Evolutionary conservation across 148 eudicot genomes (phyloP).

Genomic region (Fallopia convolvulus): DNA sequence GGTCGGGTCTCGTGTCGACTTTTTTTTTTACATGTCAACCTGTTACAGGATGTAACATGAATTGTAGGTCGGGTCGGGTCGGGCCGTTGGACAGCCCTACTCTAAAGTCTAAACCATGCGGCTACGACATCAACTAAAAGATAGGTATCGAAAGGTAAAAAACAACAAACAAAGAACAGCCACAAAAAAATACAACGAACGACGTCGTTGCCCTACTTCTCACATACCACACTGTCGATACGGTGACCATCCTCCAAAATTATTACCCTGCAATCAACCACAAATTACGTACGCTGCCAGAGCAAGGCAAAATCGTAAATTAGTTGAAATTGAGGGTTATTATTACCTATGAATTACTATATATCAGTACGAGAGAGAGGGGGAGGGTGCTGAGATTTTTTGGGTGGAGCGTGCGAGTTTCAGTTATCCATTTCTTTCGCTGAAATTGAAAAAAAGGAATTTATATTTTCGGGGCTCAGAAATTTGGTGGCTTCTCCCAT

Average conservation of each 20-base stretch:
- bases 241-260: neutral
- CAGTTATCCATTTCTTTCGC: slow-evolving; percentile 44
- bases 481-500: slow-evolving; percentile 6
- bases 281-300: neutral
- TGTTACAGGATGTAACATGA: no score
- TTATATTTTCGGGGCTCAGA: neutral
- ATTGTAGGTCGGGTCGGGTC: no score
- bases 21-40: no score
- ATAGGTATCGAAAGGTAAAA: neutral
- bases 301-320: neutral
- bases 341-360: neutral
- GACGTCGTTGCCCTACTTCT: slow-evolving; percentile 13
- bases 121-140: neutral
- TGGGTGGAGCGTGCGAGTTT: slow-evolving; percentile 49
- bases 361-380: slow-evolving; percentile 9
- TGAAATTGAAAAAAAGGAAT: neutral
- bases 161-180: slow-evolving; percentile 9
- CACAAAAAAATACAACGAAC: neutral
- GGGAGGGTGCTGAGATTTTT: neutral
- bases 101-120: neutral
- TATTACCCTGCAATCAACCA: neutral
- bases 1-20: no score
- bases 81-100: no score
- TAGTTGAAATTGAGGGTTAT: neutral
- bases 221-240: neutral